A percentile compares a stretch with the other conserved stretches of the same genome.
phyloP scores from a whole-genome alignment of 1,284 basidiomycete genomes.

The Cutaneotrichosporon mucoides region DNA sequence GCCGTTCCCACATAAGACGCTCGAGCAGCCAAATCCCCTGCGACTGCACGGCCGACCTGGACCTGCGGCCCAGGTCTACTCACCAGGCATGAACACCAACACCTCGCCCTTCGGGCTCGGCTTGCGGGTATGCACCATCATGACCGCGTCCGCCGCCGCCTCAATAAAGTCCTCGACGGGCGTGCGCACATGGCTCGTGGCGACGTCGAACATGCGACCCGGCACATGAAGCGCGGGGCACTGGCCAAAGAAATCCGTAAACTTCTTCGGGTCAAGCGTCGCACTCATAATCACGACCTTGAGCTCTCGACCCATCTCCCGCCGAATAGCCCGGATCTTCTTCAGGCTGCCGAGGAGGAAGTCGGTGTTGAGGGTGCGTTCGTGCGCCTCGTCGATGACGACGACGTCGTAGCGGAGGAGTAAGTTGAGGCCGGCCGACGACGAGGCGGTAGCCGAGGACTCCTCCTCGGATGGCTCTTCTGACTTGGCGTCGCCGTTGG shows the following conservation, averaged over 20 bases:
- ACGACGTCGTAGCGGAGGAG: conserved; percentile 82
- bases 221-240: conserved; percentile 82
- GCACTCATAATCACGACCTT: conserved; percentile 97
- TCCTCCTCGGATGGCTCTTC: too few species aligned
- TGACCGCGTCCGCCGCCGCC: conserved; percentile 80
- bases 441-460: too few species aligned
- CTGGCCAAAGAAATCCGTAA: conserved; percentile 81
- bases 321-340: conserved; percentile 71
- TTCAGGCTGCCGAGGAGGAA: conserved; percentile 89
- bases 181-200: conserved; percentile 66
- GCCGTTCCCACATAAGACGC: too few species aligned
- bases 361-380: conserved; percentile 90
- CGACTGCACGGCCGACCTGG: too few species aligned
- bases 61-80: background rate
- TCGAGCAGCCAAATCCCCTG: too few species aligned
- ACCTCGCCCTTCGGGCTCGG: conserved; percentile 70
- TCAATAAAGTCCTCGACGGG: conserved; percentile 83
- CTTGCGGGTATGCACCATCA: conserved; percentile 79
- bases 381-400: conserved; percentile 95
- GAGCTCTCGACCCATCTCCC: conserved; percentile 54
- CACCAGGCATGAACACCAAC: conserved; percentile 83
- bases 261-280: conserved; percentile 90
- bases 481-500: background rate
- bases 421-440: conserved; percentile 48
- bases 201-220: conserved; percentile 89